Base-by-base conservation (phyloP, 441 rosid genomes). In the Populus trichocarpa region DNA sequence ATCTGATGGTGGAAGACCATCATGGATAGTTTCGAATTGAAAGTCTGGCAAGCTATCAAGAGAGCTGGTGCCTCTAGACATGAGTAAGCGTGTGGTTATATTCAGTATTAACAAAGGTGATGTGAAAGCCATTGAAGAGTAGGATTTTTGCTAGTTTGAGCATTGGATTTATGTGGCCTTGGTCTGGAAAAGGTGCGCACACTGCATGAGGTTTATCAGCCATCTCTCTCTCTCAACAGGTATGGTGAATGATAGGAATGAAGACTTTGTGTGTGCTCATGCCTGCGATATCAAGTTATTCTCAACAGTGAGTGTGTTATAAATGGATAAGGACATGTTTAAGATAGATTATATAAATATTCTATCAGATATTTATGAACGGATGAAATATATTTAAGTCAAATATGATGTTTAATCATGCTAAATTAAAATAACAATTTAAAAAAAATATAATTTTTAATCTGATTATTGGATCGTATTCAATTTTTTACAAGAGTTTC, bases 141-240 rank as follows among this genome's bases (percentile, higher is more conserved):
- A 86, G 78, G 63, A 81, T 69, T 70, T 79, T 82, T 38, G 84
- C 83, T 4, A 86, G 71, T 6, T 77, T 67, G 72, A 84, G 38
- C 72, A 81, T 57, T 30, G 87, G 85, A 73, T 42, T 82, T 20
- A 79, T 46, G 78, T 84, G 89, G 73, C 89, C 84, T 70, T 86
- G 84, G 3, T 80, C 64, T 2, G 87, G 87, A 65, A 2, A 74
- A 11, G 87, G 87, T 40, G 82, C 42, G 20, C 74, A 74, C 10
- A 81, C 80, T 3, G 67, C 85, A 42, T 80, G 85, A 25, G 86
- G 81, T 72, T 38, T 40, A 3, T 40, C 14, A 11, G 46, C 14
- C 16, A 11, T 40, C 50, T 40, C 50, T 40, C 50, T 14, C 10
- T 69, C 46, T 33, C 36, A 11, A 1, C 14, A 40, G 46, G 1